phyloP scores from a whole-genome alignment of 2,329 filamentous ascomycete genomes.

The Colletotrichum melonis region DNA sequence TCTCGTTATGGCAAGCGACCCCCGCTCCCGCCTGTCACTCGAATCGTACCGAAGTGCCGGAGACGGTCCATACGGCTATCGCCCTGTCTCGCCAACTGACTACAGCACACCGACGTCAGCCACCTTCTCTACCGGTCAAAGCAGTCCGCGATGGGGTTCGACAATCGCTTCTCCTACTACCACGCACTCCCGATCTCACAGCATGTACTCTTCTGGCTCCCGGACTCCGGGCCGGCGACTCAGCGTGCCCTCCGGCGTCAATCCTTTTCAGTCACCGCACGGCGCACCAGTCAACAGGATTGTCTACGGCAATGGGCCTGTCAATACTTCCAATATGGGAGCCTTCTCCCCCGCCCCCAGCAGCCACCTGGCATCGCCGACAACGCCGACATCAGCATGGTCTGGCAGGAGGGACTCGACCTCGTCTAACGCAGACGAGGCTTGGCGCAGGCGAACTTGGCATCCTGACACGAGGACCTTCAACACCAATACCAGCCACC shows the following conservation, averaged over 20 bases:
- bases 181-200: conserved; percentile 75
- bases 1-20: conserved; percentile 82
- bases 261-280: conserved; percentile 78
- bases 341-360: conserved; percentile 68
- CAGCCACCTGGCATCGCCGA: conserved; percentile 73
- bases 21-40: conserved; percentile 72
- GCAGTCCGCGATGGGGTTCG: conserved; percentile 80
- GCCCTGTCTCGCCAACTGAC: conserved; percentile 76
- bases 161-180: conserved; percentile 79
- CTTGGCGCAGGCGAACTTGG: conserved; percentile 89
- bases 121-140: conserved; percentile 81
- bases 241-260: conserved; percentile 81
- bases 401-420: conserved; percentile 72
- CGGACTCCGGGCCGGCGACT: conserved; percentile 79
- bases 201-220: conserved; percentile 74
- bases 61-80: conserved; percentile 74
- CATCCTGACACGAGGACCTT: conserved; percentile 81
- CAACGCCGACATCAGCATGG: conserved; percentile 70
- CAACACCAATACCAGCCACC: conserved; percentile 71
- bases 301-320: conserved; percentile 62
- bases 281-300: conserved; percentile 66
- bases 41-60: conserved; percentile 76
- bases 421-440: conserved; percentile 74
- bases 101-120: conserved; percentile 87
- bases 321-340: conserved; percentile 65